Conservation (phyloP, 805 yeast species). For the Candida ascalaphidarum region DNA sequence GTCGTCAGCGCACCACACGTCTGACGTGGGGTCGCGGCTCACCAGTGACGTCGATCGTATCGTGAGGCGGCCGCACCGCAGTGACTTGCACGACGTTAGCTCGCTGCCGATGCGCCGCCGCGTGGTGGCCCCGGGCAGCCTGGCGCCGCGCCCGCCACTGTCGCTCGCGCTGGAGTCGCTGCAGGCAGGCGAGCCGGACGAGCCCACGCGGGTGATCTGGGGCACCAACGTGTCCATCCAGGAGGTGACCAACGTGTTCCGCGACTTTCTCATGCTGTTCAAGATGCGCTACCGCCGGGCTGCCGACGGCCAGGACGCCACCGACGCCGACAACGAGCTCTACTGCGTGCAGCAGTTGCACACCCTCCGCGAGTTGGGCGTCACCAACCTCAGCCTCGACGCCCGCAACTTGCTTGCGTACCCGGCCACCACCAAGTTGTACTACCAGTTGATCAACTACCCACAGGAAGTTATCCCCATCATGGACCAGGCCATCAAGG, state of each 20-base stretch:
- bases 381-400: constrained; percentile 79
- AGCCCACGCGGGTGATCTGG: constrained; percentile 91
- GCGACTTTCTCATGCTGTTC: constrained; percentile 78
- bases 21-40: constrained; percentile 25
- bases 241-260: constrained; percentile 73
- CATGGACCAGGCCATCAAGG: constrained; percentile 94
- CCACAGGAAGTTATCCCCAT: constrained; percentile 97
- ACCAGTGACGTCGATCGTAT: constrained; percentile 35
- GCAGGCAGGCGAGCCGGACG: constrained; percentile 31
- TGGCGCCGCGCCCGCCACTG: constrained; percentile 2
- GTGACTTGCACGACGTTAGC: constrained; percentile 68
- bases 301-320: constrained; percentile 21
- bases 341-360: constrained; percentile 68
- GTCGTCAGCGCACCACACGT: constrained; percentile 29
- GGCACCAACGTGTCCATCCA: constrained; percentile 94
- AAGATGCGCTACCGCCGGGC: constrained; percentile 63
- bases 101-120: constrained; percentile 65
- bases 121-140: constrained; percentile 32
- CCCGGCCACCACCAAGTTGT: constrained; percentile 68
- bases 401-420: constrained; percentile 70
- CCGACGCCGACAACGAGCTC: constrained; percentile 57
- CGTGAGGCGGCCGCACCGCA: constrained; percentile 52
- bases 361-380: constrained; percentile 68
- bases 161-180: constrained; percentile 12
- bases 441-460: constrained; percentile 79